Conservation (phyloP, 768 basidiomycete species). For the Pulveroboletus ravenelii region DNA sequence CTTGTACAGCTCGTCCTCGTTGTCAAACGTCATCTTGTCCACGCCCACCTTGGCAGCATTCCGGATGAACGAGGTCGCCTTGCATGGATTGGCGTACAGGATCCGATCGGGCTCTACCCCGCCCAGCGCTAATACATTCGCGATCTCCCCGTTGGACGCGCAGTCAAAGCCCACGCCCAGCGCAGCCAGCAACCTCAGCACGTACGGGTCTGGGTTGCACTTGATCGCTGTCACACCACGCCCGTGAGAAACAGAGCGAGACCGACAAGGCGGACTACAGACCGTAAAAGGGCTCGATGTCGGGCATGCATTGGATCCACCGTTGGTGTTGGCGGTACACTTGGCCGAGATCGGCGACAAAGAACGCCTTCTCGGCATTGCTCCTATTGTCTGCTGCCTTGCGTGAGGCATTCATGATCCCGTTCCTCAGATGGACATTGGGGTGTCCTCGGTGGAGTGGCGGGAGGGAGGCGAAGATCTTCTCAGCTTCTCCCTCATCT, state of each 20-base stretch:
- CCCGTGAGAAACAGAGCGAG: conserved; percentile 24
- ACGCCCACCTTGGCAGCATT: conserved; percentile 76
- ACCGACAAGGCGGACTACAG: conserved; percentile 26
- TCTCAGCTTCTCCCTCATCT: conserved; percentile 35
- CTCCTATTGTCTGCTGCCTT: conserved; percentile 48
- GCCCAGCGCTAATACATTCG: conserved; percentile 66
- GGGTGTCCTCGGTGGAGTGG: conserved; percentile 65
- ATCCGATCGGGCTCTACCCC: conserved; percentile 76
- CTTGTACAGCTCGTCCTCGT: conserved; percentile 93
- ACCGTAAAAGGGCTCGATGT: conserved; percentile 96
- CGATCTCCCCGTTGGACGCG: conserved; percentile 92
- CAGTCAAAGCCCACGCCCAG: conserved; percentile 96
- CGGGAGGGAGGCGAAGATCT: conserved; percentile 59
- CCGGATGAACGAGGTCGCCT: conserved; percentile 89
- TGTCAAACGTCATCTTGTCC: conserved; percentile 97
- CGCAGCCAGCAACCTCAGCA: conserved; percentile 84
- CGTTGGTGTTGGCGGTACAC: conserved; percentile 82
- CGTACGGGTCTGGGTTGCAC: conserved; percentile 96
- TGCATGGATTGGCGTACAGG: conserved; percentile 99
- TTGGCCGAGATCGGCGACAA: conserved; percentile 88
- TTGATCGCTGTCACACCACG: conserved; percentile 68
- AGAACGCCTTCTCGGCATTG: conserved; percentile 92
- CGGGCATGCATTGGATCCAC: conserved; percentile 73
- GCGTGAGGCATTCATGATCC: conserved; percentile 63
- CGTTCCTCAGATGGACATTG: conserved; percentile 68